These are phyloP conservation scores for Phytophthora pseudosyringae DNA, from an alignment of 352 stramenopile genomes.

Conservation along the genomic window DNA sequence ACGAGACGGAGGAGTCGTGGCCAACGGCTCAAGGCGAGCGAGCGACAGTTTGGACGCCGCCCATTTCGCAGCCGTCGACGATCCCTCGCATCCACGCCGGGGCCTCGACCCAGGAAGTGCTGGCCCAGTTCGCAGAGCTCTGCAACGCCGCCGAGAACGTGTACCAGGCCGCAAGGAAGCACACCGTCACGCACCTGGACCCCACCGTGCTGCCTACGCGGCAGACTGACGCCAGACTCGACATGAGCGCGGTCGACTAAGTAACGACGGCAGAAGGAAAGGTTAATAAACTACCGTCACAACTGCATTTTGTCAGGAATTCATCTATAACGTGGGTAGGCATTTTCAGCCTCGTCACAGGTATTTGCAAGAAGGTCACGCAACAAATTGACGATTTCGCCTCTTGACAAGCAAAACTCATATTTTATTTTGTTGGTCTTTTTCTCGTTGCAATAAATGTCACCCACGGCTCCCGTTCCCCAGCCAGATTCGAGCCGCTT, in stretches of 20 bases:
- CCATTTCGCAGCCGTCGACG: constrained; percentile 19
- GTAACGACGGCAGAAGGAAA: background rate
- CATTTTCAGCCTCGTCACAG: background rate
- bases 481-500: constrained; percentile 1
- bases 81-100: constrained; percentile 39
- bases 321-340: no score
- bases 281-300: constrained; percentile 8
- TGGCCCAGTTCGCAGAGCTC: constrained; percentile 43
- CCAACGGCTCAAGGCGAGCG: constrained; percentile 17
- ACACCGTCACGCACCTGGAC: constrained; percentile 34
- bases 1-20: constrained; percentile 23
- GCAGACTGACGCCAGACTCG: constrained; percentile 25
- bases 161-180: constrained; percentile 36
- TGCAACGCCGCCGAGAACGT: constrained; percentile 45
- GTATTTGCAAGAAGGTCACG: no score
- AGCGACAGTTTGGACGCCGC: constrained; percentile 27
- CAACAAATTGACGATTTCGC: no score
- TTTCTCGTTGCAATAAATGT: constrained; percentile 16
- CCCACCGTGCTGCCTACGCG: constrained; percentile 13
- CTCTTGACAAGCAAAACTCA: constrained; percentile 2
- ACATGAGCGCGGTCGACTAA: constrained; percentile 46
- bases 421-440: constrained; percentile 4
- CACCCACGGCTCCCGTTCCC: background rate
- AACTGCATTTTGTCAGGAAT: background rate
- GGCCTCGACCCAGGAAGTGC: constrained; percentile 37